phyloP scores from a whole-genome alignment of 768 basidiomycete species.

The Phaeolepiota aurea region DNA sequence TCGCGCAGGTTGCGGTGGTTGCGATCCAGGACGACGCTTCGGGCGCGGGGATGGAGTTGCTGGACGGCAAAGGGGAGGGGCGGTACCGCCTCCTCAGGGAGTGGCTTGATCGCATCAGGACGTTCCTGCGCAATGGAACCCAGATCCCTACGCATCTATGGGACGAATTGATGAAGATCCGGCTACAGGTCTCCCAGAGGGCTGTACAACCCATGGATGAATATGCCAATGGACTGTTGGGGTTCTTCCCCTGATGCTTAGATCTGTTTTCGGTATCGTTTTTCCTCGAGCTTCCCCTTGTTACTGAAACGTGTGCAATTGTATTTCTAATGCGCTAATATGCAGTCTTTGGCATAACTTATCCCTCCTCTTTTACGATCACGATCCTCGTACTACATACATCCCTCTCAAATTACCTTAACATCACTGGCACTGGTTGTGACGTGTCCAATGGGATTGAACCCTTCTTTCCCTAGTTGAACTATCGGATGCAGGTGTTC shows the following conservation, averaged over 20 bases:
- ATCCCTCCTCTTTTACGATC: no score
- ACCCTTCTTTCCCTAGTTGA: no score
- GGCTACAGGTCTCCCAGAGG: constrained; percentile 13
- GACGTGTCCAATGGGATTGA: no score
- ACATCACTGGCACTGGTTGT: no score
- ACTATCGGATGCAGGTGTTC: no score
- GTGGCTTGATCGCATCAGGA: constrained; percentile 41
- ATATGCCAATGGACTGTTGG: constrained; percentile 13
- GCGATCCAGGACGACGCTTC: constrained; percentile 41
- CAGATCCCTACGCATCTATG: constrained; percentile 35
- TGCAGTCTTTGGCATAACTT: no score
- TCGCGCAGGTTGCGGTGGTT: constrained; percentile 44
- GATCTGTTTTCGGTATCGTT: not conserved
- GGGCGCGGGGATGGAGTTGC: constrained; percentile 6
- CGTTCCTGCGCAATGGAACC: constrained; percentile 33
- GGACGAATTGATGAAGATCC: constrained; percentile 40
- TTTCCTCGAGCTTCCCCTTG: no score
- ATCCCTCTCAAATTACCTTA: no score
- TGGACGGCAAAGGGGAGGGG: constrained; percentile 20
- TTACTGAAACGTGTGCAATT: no score
- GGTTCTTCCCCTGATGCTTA: constrained; percentile 12
- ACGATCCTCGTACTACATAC: no score
- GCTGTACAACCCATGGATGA: constrained; percentile 6
- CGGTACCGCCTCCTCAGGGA: constrained; percentile 39
- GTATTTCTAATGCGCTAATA: no score